Evolutionary conservation across 768 basidiomycete genomes (phyloP).

Genomic region (Zangia roseola): DNA sequence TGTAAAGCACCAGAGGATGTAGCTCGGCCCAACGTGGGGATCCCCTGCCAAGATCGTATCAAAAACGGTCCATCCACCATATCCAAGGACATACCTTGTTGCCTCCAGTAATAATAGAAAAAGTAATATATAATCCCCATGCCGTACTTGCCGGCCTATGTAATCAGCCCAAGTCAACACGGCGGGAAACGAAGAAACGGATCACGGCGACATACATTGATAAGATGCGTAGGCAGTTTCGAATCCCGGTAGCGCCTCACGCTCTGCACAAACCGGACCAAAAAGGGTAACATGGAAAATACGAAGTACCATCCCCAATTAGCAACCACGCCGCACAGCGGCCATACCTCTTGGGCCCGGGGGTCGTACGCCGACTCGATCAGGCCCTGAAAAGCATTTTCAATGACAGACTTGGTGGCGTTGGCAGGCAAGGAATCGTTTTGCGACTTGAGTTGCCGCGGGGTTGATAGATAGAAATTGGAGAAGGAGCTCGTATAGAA

Average conservation of each 20-base stretch:
- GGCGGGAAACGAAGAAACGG: neutral
- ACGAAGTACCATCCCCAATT: conserved; percentile 64
- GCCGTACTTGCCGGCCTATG: conserved; percentile 81
- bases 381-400: neutral
- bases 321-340: conserved; percentile 34
- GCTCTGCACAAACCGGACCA: conserved; percentile 82
- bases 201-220: conserved; percentile 63
- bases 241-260: conserved; percentile 85
- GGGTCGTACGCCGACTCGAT: conserved; percentile 13
- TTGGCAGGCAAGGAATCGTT: neutral
- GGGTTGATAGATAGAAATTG: neutral
- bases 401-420: neutral
- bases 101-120: conserved; percentile 77
- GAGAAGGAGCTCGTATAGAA: conserved; percentile 45
- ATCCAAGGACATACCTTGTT: conserved; percentile 43
- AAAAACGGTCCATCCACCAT: neutral
- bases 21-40: conserved; percentile 42
- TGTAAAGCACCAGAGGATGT: conserved; percentile 70
- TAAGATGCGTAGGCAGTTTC: conserved; percentile 66
- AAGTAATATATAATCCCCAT: conserved; percentile 62
- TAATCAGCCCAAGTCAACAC: neutral
- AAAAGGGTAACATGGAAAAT: conserved; percentile 61
- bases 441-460: neutral
- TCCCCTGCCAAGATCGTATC: conserved; percentile 19
- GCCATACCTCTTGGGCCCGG: conserved; percentile 47